A percentile compares a stretch with the other conserved stretches of the same genome.
phyloP scores from a whole-genome alignment of 352 stramenopile species.

The Phytophthora pluvialis region DNA sequence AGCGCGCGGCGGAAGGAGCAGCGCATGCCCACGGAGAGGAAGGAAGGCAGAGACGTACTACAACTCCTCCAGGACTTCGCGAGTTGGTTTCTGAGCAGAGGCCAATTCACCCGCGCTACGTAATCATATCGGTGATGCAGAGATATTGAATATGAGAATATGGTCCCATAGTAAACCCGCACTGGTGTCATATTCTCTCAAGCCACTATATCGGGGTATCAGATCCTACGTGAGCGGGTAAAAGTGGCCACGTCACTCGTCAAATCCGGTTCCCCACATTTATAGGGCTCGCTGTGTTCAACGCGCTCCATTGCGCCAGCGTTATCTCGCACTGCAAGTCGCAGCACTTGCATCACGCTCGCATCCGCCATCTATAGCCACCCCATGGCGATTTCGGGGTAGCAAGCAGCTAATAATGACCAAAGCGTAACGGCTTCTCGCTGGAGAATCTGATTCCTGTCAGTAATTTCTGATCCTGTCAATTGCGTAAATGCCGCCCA shows the following conservation, averaged over 20 bases:
- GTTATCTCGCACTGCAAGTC: background rate
- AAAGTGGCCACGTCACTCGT: constrained; percentile 11
- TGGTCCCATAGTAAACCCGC: background rate
- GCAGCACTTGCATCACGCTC: too few relatives aligned
- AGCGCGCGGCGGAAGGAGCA: constrained; percentile 20
- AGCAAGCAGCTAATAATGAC: background rate
- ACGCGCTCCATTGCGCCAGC: background rate
- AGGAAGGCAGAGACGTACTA: background rate
- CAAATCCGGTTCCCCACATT: background rate
- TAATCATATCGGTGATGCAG: constrained; percentile 17
- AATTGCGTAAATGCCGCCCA: constrained; percentile 12
- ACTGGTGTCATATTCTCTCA: background rate
- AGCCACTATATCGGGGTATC: background rate
- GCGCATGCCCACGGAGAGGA: constrained; percentile 25
- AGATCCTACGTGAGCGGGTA: background rate
- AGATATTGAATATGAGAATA: constrained; percentile 9
- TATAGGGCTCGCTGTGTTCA: background rate
- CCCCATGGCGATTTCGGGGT: constrained; percentile 2
- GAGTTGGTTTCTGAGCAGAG: constrained; percentile 32
- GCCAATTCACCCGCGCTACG: background rate
- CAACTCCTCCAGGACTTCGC: constrained; percentile 7
- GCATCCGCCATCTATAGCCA: background rate
- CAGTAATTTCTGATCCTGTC: constrained; percentile 5
- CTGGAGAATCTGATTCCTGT: constrained; percentile 16
- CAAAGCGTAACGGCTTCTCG: background rate